A percentile compares a stretch with the other conserved stretches of the same genome.
Conservation (phyloP, 192 early-diverging fungal genomes). For the Globomyces pollinis-pini region DNA sequence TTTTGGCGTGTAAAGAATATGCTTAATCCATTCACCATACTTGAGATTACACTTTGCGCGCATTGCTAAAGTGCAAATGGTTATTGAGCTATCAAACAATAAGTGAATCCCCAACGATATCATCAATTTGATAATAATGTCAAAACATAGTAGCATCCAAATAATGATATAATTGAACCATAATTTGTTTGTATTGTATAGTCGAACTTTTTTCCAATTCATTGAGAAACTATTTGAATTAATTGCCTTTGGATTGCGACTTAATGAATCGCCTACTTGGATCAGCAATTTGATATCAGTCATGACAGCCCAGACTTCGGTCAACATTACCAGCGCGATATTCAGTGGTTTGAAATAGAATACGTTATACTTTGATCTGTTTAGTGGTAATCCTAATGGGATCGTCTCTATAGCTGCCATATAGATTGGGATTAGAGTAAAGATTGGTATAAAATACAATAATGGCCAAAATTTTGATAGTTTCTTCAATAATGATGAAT, state of each 20-base stretch:
- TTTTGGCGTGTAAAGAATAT: too few species aligned
- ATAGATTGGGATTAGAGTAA: neutral
- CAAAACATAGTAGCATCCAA: neutral
- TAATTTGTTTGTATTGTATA: neutral
- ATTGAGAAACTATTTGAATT: too few species aligned
- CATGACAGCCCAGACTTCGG: neutral
- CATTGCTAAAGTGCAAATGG: neutral
- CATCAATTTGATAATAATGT: conserved; percentile 2
- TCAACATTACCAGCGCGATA: neutral
- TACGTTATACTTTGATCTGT: neutral
- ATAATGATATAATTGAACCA: neutral
- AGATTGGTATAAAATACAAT: conserved; percentile 2
- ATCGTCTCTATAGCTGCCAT: neutral
- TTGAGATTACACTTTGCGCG: conserved; percentile 1
- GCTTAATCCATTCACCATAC: conserved; percentile 4
- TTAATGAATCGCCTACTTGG: neutral
- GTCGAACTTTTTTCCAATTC: too few species aligned
- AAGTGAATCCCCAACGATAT: neutral
- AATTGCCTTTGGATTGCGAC: too few species aligned
- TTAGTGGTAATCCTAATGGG: neutral
- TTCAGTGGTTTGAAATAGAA: neutral
- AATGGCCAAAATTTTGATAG: neutral
- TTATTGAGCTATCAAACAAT: conserved; percentile 1
- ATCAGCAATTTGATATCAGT: conserved; percentile 5
- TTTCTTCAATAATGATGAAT: neutral